Evolutionary conservation across 345 rosid species (phyloP), one percentile per base, ranked within the genome.

Genomic region (Zanthoxylum bungeanum): DNA sequence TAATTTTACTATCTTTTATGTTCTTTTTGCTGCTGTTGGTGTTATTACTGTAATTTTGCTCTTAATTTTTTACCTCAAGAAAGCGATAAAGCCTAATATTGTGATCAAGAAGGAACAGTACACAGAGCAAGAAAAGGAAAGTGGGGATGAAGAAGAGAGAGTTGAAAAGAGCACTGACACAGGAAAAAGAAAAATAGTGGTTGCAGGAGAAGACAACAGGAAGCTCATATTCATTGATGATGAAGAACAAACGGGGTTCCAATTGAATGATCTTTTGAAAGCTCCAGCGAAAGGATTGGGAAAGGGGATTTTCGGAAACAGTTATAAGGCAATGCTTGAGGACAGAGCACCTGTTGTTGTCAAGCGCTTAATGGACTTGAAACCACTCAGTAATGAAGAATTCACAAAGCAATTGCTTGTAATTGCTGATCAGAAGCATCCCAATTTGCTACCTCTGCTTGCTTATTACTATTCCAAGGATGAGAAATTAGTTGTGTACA

Each of bases 391-490:
- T 39, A 7, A 14, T 9, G 78, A 82, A 27, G 89, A 86, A 68
- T 82, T 86, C 58, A 71, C 66, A 17, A 79, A 69, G 78, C 81
- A 79, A 19, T 1, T 85, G 63, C 62, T 62, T 4, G 10, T 73
- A 10, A 75, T 86, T 19, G 77, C 74, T 1, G 34, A 66, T 16
- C 80, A 55, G 37, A 82, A 76, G 42, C 91, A 86, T 71, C 87
- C 87, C 0, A 85, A 85, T 82, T 58, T 86, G 81, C 77, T 82
- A 8, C 88, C 93, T 3, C 78, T 86, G 52, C 89, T 91, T 0
- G 96, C 93, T 68, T 88, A 93, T 75, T 89, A 75, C 81, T 81
- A 65, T 75, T 88, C 90, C 19, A 84, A 78, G 72, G 89, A 89
- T 4, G 91, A 93, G 87, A 89, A 91, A 77, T 27, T 87, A 36